Evolutionary conservation across 176 grass and related monocot species (phyloP), one percentile per base, ranked within the genome.

Genomic region (Oryza meridionalis): DNA sequence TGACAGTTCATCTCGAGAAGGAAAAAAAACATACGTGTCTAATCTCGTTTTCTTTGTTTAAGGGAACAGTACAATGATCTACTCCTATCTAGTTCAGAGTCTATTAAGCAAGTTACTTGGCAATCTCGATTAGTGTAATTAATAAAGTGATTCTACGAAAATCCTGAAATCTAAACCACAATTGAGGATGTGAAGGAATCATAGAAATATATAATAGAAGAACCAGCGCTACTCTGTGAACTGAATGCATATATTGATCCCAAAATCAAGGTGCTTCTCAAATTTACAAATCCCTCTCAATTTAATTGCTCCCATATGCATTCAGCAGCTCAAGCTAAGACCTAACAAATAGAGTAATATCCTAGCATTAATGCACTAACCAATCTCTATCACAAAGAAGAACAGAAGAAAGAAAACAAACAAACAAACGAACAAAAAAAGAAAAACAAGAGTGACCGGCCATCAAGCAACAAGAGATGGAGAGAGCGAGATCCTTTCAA

Each of bases 281-380:
- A 69, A 85, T 89, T 70, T 76, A 76, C 82, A 81, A 5, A 77
- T 81, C 8, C 65, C 50, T 81, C 72, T 53, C 8, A 37, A 37
- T 37, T 37, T 37, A 33, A 70, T 76, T 77, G 11, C 63, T 70
- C 55, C 4, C 22, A 63, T 22, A 63, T 81, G 71, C 77, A 81
- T 76, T 73, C 70, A 76, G 10, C 27, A 47, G 38, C 9, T 69
- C 68, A 75, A 74, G 19, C 64, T 53, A 85, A 67, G 42, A 15
- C 64, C 77, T 65, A 85, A 50, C 15, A 64, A 80, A 46, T 44
- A 76, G 51, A 40, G 40, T 42, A 42, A 79, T 44, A 70, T 85
- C 77, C 77, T 89, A 86, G 26, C 72, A 85, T 64, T 2, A 17
- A 35, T 40, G 5, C 0, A 55, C 51, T 19, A 74, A 80, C 69